A percentile compares a stretch with the other conserved stretches of the same genome.
These are phyloP conservation scores for Kuraishia floccosa DNA, from an alignment of 805 yeast genomes.

Conservation along the genomic window DNA sequence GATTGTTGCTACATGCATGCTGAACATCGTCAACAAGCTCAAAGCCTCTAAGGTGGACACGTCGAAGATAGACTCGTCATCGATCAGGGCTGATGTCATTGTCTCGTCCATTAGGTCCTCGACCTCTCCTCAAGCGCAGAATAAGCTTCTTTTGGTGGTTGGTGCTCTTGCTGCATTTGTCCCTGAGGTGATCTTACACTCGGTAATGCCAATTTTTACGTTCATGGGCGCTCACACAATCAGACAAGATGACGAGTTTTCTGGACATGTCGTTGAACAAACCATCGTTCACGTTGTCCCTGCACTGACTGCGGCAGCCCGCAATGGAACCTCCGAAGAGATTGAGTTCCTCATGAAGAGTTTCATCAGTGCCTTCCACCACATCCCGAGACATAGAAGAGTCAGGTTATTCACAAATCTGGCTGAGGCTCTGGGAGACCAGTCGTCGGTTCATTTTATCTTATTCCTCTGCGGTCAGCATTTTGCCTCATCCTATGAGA, in stretches of 20 bases:
- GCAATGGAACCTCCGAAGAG: constrained; percentile 39
- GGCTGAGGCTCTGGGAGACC: constrained; percentile 62
- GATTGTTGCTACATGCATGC: constrained; percentile 78
- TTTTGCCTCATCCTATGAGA: constrained; percentile 40
- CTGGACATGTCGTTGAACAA: constrained; percentile 85
- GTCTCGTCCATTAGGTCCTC: constrained; percentile 87
- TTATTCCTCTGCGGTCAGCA: constrained; percentile 76
- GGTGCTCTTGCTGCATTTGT: constrained; percentile 81
- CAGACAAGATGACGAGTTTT: constrained; percentile 93
- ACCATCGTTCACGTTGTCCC: constrained; percentile 87
- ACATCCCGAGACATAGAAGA: constrained; percentile 94
- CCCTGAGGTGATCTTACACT: constrained; percentile 86
- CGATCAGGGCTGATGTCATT: constrained; percentile 79
- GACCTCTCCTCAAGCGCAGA: constrained; percentile 90
- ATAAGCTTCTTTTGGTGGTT: constrained; percentile 71
- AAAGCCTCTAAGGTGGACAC: constrained; percentile 21
- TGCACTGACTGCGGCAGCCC: constrained; percentile 51
- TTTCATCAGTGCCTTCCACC: constrained; percentile 89
- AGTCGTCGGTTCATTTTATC: constrained; percentile 56
- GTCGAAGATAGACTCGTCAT: constrained; percentile 37
- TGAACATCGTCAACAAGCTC: constrained; percentile 49
- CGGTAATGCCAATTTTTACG: constrained; percentile 99
- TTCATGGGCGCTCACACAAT: constrained; percentile 98
- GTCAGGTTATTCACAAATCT: constrained; percentile 74
- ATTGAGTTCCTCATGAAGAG: constrained; percentile 77